Evolutionary conservation across 2,329 filamentous ascomycete species (phyloP).

Genomic region (Microsporum audouinii): DNA sequence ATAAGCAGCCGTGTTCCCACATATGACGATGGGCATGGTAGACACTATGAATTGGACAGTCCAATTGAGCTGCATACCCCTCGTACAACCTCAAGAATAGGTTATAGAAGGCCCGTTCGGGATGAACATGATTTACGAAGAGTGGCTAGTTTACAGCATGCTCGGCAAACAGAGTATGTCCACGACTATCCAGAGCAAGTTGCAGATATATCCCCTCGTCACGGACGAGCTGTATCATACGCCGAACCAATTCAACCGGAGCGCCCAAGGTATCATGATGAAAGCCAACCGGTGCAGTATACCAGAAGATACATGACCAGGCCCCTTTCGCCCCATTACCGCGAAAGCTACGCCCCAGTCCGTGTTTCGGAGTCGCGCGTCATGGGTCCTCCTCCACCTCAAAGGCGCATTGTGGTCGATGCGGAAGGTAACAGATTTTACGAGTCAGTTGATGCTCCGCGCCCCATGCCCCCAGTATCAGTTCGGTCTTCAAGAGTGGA

Average conservation of each 20-base stretch:
- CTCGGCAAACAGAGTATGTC: slow-evolving; percentile 31
- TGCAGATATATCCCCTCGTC: slow-evolving; percentile 26
- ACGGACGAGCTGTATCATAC: slow-evolving; percentile 31
- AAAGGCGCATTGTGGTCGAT: slow-evolving; percentile 65
- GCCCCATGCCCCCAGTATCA: slow-evolving; percentile 22
- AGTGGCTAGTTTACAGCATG: slow-evolving; percentile 37
- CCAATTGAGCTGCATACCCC: slow-evolving; percentile 25
- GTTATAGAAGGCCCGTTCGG: slow-evolving; percentile 26
- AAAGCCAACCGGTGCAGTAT: slow-evolving; percentile 22
- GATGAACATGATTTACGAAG: slow-evolving; percentile 38
- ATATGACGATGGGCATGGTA: slow-evolving; percentile 28
- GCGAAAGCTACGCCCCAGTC: slow-evolving; percentile 31
- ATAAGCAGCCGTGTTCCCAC: slow-evolving; percentile 20
- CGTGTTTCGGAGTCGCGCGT: slow-evolving; percentile 34
- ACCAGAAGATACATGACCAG: slow-evolving; percentile 26
- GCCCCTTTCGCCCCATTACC: slow-evolving; percentile 24
- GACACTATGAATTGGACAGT: slow-evolving; percentile 18
- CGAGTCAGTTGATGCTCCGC: slow-evolving; percentile 38
- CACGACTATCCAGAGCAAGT: slow-evolving; percentile 36
- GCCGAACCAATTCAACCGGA: slow-evolving; percentile 27
- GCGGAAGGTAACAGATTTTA: slow-evolving; percentile 72
- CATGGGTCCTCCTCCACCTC: slow-evolving; percentile 45
- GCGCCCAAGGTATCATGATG: slow-evolving; percentile 31
- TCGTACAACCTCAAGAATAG: slow-evolving; percentile 32
- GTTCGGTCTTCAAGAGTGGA: slow-evolving; percentile 25